phyloP scores from a whole-genome alignment of 2,329 filamentous ascomycete species.

The Ilyonectria mors-panacis region DNA sequence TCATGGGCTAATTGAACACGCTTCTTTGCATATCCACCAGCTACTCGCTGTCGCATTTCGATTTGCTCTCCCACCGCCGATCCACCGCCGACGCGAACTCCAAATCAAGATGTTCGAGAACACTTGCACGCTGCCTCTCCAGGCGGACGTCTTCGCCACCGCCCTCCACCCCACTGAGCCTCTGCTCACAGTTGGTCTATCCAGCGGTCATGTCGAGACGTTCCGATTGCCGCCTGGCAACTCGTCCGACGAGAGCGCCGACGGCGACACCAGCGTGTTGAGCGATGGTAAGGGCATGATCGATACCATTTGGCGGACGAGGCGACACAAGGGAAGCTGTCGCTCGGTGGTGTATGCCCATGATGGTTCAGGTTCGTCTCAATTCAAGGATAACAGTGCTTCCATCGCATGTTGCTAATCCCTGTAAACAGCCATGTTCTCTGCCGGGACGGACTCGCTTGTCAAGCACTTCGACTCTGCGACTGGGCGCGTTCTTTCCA shows the following conservation, averaged over 20 bases:
- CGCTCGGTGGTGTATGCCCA: constrained; percentile 82
- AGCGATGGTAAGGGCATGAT: constrained; percentile 81
- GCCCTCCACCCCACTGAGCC: constrained; percentile 88
- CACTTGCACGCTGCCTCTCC: constrained; percentile 89
- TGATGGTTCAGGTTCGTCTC: constrained; percentile 77
- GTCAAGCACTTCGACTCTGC: constrained; percentile 71
- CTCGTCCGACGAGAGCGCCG: constrained; percentile 65
- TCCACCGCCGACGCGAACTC: neutral
- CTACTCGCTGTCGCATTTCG: constrained; percentile 7
- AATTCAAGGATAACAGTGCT: too few species aligned
- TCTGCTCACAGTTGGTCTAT: constrained; percentile 87
- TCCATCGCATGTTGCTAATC: constrained; percentile 18
- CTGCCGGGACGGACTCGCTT: constrained; percentile 73
- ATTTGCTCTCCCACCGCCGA: neutral
- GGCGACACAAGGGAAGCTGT: constrained; percentile 94
- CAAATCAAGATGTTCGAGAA: constrained; percentile 83
- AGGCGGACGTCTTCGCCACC: constrained; percentile 89
- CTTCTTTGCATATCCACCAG: neutral
- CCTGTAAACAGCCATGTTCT: constrained; percentile 69
- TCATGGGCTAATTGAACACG: constrained; percentile 24
- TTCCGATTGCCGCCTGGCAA: constrained; percentile 77
- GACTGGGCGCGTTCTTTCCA: constrained; percentile 81
- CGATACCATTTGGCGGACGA: constrained; percentile 87
- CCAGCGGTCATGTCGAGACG: constrained; percentile 87
- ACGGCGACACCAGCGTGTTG: constrained; percentile 64